A percentile compares a stretch with the other conserved stretches of the same genome.
Conservation (phyloP, 768 basidiomycete genomes). For the Boletellus ananas region DNA sequence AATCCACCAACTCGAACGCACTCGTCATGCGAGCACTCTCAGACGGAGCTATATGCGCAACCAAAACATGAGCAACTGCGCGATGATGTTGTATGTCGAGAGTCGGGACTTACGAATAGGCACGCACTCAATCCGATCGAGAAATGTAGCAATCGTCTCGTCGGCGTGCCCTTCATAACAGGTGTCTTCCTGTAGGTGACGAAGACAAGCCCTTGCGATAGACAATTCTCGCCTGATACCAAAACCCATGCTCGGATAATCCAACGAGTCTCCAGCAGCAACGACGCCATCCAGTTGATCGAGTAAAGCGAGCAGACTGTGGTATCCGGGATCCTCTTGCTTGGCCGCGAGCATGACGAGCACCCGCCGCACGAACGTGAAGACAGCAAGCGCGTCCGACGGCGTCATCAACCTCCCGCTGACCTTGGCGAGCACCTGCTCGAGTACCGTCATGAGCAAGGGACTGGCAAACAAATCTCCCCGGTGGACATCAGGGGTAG, state of each 20-base stretch:
- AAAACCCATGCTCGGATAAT: slow-evolving; percentile 32
- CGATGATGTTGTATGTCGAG: not conserved
- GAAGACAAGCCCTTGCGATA: slow-evolving; percentile 38
- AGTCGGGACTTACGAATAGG: slow-evolving; percentile 42
- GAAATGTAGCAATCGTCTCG: slow-evolving; percentile 37
- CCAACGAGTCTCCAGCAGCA: slow-evolving; percentile 27
- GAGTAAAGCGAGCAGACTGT: slow-evolving; percentile 28
- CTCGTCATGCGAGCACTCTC: slow-evolving; percentile 31
- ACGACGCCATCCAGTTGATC: slow-evolving; percentile 38
- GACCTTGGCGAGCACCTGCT: slow-evolving; percentile 73
- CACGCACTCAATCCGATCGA: slow-evolving; percentile 41
- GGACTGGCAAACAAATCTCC: slow-evolving; percentile 58
- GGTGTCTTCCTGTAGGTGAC: slow-evolving; percentile 22
- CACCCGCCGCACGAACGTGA: slow-evolving; percentile 62
- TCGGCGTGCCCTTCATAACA: not conserved
- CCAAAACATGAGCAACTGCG: not conserved
- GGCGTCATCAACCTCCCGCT: slow-evolving; percentile 49
- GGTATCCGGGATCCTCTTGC: slow-evolving; percentile 40
- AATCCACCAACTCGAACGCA: slow-evolving; percentile 62
- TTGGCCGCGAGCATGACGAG: slow-evolving; percentile 55
- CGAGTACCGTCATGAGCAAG: slow-evolving; percentile 73
- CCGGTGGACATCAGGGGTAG: slow-evolving; percentile 7
- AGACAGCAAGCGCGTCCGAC: slow-evolving; percentile 60
- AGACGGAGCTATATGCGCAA: slow-evolving; percentile 35
- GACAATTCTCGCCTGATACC: slow-evolving; percentile 46